Evolutionary conservation across 257 asterid species (phyloP), one percentile per base, ranked within the genome.

Genomic region (Capsicum chinense): DNA sequence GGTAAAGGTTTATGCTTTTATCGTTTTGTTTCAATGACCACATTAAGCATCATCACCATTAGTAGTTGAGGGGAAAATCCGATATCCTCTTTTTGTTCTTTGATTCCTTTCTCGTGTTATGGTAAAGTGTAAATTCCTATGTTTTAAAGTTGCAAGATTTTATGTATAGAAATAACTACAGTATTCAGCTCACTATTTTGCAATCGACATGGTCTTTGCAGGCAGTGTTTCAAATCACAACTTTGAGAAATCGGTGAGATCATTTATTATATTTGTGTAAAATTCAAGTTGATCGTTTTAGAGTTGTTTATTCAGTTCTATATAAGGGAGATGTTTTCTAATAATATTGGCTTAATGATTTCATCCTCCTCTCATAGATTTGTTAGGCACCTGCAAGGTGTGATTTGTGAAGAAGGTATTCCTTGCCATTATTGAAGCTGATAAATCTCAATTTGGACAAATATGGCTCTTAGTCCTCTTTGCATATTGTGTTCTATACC

Each of bases 191-290:
- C 73, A 14, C n/a, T 35, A 73, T 58, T 85, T 56, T 62, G 56
- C 56, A 64, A 67, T 56, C 59, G 56, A 39, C 33, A 79, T 67
- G 50, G 76, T 84, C 57, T 87, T 84, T 89, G 92, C 97, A 95
- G 99, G 98, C 66, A 94, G 88, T 47, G 63, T 95, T 83, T 90
- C 94, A 2, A 58, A 44, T 63, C 83, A 88, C 85, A 89, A 88
- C 84, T 85, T 94, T 83, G 97, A 92, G 88, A 73, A 90, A 56
- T 85, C 99, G 92, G 99, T 94, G 85, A 95, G 97, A 59, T 10
- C 11, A 13, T 50, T 59, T 52, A 9, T 6, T 8, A 16, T 15
- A 5, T 50, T 70, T 83, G 19, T 85, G 50, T 60, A 6, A 50
- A 21, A 39, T 42, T 56, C 48, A 56, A 13, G 50, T 80, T 48